These are phyloP conservation scores for Candida qinlingensis DNA, from an alignment of 805 yeast species.

Conservation along the genomic window DNA sequence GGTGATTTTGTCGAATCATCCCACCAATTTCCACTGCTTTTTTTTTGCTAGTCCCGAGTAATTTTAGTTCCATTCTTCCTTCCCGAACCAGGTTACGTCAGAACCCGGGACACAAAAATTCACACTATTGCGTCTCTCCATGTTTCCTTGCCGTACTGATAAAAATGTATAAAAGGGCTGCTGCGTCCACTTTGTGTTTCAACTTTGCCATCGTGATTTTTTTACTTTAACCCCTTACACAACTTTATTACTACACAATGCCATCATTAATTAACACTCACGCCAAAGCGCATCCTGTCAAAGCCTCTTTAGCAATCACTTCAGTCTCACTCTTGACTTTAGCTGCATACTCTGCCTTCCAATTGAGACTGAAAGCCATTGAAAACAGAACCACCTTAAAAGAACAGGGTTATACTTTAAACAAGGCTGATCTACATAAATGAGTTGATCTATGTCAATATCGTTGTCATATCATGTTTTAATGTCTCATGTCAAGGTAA, in stretches of 20 bases:
- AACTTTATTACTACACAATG: too few species aligned
- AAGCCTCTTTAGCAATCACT: conserved; percentile 6
- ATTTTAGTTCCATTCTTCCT: background rate
- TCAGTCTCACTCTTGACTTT: conserved; percentile 19
- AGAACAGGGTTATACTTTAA: conserved; percentile 8
- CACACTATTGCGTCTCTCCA: background rate
- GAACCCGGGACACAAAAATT: background rate
- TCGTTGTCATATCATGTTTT: background rate
- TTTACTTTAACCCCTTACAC: too few species aligned
- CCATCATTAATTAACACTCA: too few species aligned
- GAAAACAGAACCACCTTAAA: conserved; percentile 19
- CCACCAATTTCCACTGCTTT: too few species aligned
- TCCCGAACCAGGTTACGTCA: background rate
- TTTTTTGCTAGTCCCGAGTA: background rate
- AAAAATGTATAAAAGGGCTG: background rate
- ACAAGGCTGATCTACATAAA: conserved; percentile 10
- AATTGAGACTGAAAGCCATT: conserved; percentile 18
- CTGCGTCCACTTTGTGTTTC: background rate
- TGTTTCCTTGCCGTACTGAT: background rate
- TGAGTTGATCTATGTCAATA: background rate
- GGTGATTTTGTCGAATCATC: background rate
- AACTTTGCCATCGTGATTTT: too few species aligned
- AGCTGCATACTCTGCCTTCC: conserved; percentile 20
- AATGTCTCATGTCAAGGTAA: background rate
- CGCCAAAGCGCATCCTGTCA: conserved; percentile 3